Percentiles rank a stretch among this genome's conserved stretches.
Conservation (phyloP, 345 rosid genomes). For the Carallia brachiata region DNA sequence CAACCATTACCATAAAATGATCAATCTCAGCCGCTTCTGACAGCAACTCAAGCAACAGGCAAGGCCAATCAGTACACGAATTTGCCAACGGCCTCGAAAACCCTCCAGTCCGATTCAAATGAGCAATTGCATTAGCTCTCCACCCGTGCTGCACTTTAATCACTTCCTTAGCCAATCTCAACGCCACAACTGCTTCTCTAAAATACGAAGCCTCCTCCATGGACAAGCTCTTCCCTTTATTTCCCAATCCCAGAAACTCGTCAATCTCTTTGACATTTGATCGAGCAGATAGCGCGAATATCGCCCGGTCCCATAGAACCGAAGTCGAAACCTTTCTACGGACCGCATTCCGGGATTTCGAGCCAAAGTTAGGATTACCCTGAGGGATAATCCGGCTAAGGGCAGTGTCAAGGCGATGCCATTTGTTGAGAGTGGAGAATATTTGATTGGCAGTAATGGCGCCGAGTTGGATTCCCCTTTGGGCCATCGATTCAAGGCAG, state of each 20-base stretch:
- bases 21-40: conserved; percentile 88
- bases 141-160: conserved; percentile 59
- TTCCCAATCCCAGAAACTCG: conserved; percentile 49
- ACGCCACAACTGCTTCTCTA: conserved; percentile 64
- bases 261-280: conserved; percentile 74
- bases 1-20: conserved; percentile 68
- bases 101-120: conserved; percentile 64
- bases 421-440: conserved; percentile 73
- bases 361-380: conserved; percentile 18
- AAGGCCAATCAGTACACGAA: conserved; percentile 92
- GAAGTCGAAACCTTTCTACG: conserved; percentile 53
- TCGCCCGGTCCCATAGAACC: conserved; percentile 74
- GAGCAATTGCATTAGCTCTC: conserved; percentile 82
- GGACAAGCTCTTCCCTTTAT: conserved; percentile 52
- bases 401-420: conserved; percentile 65
- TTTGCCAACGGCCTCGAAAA: conserved; percentile 81
- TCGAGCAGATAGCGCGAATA: conserved; percentile 64
- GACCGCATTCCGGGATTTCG: conserved; percentile 29
- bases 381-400: conserved; percentile 49
- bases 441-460: conserved; percentile 72
- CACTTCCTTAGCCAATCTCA: conserved; percentile 84
- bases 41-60: conserved; percentile 80
- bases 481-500: conserved; percentile 85
- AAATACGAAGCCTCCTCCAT: conserved; percentile 77
- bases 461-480: conserved; percentile 67